Percentiles rank a stretch among this genome's conserved stretches.
phyloP scores from a whole-genome alignment of 1,139 yeast genomes.

The Hyphopichia wangnamkhiaoensis region DNA sequence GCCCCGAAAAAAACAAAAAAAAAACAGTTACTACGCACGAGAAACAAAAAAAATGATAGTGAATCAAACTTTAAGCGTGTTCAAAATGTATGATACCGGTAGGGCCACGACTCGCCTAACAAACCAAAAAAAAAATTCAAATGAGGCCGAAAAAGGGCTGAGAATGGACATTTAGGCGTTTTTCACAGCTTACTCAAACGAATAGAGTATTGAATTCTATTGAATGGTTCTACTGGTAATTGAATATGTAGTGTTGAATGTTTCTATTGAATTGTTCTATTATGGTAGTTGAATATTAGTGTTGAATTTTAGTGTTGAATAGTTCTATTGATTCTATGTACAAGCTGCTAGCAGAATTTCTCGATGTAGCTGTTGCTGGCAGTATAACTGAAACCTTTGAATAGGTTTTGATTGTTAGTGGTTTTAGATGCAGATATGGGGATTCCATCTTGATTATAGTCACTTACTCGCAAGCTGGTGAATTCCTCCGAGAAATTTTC shows the following conservation, averaged over 20 bases:
- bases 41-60: not conserved
- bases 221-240: not conserved
- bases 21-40: not conserved
- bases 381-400: conserved; percentile 31
- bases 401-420: conserved; percentile 7
- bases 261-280: not conserved
- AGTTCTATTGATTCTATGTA: no score
- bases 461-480: conserved; percentile 26
- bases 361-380: conserved; percentile 30
- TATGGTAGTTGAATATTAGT: not conserved
- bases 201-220: not conserved
- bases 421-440: conserved; percentile 9
- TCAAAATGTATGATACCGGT: not conserved
- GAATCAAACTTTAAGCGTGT: not conserved
- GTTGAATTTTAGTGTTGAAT: not conserved
- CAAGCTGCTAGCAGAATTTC: conserved; percentile 10
- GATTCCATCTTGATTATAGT: conserved; percentile 18
- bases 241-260: not conserved
- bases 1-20: no score
- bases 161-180: no score
- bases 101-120: not conserved
- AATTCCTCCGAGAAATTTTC: conserved; percentile 35
- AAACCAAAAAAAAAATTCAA: no score
- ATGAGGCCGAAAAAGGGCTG: no score
- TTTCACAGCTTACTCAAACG: not conserved